Conservation (phyloP, 1,284 basidiomycete species). For the Coniophora puteana region DNA sequence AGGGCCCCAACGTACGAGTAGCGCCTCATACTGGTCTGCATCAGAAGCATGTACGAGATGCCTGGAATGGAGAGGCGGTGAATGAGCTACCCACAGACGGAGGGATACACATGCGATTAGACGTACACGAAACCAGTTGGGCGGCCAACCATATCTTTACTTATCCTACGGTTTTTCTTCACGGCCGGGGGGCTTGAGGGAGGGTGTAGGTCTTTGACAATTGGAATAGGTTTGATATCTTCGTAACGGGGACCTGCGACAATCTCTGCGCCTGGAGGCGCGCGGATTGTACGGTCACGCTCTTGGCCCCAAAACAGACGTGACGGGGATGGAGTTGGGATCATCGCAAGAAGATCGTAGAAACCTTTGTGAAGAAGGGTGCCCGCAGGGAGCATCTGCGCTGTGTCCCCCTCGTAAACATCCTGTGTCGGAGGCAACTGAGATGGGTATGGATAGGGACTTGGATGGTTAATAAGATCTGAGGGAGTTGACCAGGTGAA, state of each 20-base stretch:
- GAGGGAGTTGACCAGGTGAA: conserved; percentile 30
- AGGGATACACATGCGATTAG: conserved; percentile 6
- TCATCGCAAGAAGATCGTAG: conserved; percentile 81
- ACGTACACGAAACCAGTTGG: conserved; percentile 85
- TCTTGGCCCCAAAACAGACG: conserved; percentile 53
- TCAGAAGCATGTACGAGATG: conserved; percentile 94
- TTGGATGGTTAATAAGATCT: conserved; percentile 41
- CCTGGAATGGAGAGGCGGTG: conserved; percentile 36
- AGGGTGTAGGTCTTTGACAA: conserved; percentile 18
- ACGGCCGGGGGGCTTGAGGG: conserved; percentile 31
- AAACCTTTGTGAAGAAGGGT: conserved; percentile 82
- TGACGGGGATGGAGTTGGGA: conserved; percentile 66
- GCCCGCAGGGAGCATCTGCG: conserved; percentile 56
- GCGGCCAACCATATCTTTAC: conserved; percentile 83
- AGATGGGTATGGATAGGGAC: conserved; percentile 41
- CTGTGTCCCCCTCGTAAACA: conserved; percentile 36
- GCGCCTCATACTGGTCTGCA: conserved; percentile 86
- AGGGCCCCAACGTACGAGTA: conserved; percentile 86
- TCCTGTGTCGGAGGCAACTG: conserved; percentile 28
- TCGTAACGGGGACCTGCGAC: conserved; percentile 65
- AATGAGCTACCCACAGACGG: conserved; percentile 8
- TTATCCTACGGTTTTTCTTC: conserved; percentile 64
- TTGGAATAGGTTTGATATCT: conserved; percentile 33
- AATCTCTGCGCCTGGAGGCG: conserved; percentile 25
- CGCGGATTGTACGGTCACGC: conserved; percentile 7